Conservation (phyloP, 2,329 filamentous ascomycete species). For the Hyphodiscus sp. region DNA sequence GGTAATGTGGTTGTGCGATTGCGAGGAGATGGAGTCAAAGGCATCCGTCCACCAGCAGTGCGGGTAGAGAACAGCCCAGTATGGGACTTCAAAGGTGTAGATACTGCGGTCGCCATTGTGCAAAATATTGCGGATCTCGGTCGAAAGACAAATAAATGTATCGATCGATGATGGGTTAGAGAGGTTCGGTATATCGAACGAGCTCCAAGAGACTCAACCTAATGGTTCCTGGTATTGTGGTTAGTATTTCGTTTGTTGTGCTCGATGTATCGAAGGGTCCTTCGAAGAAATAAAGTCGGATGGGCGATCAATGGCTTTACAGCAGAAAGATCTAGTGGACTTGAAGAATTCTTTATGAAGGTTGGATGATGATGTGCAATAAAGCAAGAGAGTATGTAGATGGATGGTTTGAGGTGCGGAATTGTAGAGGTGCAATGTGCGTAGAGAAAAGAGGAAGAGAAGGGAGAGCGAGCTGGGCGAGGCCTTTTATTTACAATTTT, state of each 20-base stretch:
- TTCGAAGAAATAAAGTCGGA: constrained; percentile 39
- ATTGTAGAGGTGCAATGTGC: constrained; percentile 26
- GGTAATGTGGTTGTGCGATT: constrained; percentile 48
- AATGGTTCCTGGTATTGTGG: constrained; percentile 48
- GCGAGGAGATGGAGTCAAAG: constrained; percentile 85
- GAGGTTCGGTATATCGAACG: constrained; percentile 36
- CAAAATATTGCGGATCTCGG: constrained; percentile 35
- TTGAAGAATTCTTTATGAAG: constrained; percentile 27
- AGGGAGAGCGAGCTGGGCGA: constrained; percentile 27
- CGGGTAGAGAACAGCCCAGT: constrained; percentile 86
- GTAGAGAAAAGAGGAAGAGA: constrained; percentile 21
- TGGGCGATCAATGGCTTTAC: constrained; percentile 40
- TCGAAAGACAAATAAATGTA: constrained; percentile 45
- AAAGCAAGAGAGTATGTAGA: constrained; percentile 27
- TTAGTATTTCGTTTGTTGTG: constrained; percentile 42
- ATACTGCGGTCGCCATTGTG: constrained; percentile 79
- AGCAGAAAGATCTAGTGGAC: constrained; percentile 43
- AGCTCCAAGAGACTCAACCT: constrained; percentile 54
- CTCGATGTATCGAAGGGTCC: constrained; percentile 45
- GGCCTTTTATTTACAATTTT: constrained; percentile 7
- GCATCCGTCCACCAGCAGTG: constrained; percentile 90
- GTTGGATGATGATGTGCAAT: constrained; percentile 11
- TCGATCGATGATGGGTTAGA: constrained; percentile 34
- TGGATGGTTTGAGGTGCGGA: constrained; percentile 25
- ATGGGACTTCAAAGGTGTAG: constrained; percentile 93